Evolutionary conservation across 352 stramenopile species (phyloP).

Genomic region (Pythium volutum): DNA sequence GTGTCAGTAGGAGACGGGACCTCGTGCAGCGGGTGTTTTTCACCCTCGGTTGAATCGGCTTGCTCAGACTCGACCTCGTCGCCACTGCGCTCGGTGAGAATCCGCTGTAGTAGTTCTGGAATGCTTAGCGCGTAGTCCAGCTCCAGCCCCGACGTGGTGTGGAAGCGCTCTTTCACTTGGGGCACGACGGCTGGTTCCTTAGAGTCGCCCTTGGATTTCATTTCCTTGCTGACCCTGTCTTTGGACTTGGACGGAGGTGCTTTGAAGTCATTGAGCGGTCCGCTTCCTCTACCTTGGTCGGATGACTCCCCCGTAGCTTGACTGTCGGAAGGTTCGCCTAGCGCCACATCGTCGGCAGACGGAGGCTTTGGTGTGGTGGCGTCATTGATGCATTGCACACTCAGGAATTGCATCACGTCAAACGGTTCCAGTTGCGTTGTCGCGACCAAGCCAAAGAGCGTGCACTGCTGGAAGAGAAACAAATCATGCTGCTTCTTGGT

Average conservation of each 20-base stretch:
- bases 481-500: constrained; percentile 43
- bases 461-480: constrained; percentile 45
- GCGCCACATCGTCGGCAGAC: not conserved
- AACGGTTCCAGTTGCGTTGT: constrained; percentile 11
- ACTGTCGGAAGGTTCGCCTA: constrained; percentile 7
- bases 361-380: constrained; percentile 12
- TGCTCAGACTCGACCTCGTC: constrained; percentile 14
- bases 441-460: constrained; percentile 40
- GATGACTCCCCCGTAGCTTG: not conserved
- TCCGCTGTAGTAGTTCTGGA: constrained; percentile 26
- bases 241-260: not conserved
- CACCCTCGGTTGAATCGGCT: not conserved
- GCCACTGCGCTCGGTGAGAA: constrained; percentile 32
- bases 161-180: constrained; percentile 23
- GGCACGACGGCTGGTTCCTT: constrained; percentile 20
- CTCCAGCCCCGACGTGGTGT: constrained; percentile 21
- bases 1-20: not conserved
- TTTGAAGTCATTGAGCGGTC: not conserved
- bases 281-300: not conserved
- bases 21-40: not conserved
- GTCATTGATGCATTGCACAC: constrained; percentile 44
- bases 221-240: not conserved
- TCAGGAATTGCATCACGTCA: constrained; percentile 53
- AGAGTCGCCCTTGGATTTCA: constrained; percentile 14
- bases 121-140: constrained; percentile 24